A percentile compares a stretch with the other conserved stretches of the same genome.
Conservation (phyloP, 1,139 yeast species). For the Lodderomyces parapsilosis region DNA sequence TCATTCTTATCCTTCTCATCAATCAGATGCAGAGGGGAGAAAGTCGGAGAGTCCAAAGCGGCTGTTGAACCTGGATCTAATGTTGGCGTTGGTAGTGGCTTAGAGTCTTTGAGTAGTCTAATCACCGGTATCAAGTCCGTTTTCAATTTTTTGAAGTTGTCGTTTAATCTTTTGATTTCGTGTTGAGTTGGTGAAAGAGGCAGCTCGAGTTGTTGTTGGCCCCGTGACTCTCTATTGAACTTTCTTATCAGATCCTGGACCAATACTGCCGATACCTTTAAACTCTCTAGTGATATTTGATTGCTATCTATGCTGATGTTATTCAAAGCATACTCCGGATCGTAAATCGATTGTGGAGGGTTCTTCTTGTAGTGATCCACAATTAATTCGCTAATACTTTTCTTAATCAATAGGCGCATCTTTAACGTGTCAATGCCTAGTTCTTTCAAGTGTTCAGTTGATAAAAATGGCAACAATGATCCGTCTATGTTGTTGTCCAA, state of each 20-base stretch:
- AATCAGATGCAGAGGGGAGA: conserved; percentile 20
- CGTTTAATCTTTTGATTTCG: conserved; percentile 43
- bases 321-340: conserved; percentile 29
- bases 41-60: conserved; percentile 34
- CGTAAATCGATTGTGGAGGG: conserved; percentile 31
- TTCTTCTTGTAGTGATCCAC: conserved; percentile 27
- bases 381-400: conserved; percentile 46
- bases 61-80: conserved; percentile 37
- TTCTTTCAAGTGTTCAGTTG: conserved; percentile 60
- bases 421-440: conserved; percentile 47
- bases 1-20: conserved; percentile 13
- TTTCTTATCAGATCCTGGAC: conserved; percentile 40
- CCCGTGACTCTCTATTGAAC: conserved; percentile 12
- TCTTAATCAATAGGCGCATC: conserved; percentile 48
- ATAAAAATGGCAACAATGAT: conserved; percentile 55
- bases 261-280: conserved; percentile 29
- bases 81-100: conserved; percentile 60
- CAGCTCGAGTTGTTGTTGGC: conserved; percentile 9
- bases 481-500: conserved; percentile 63
- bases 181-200: conserved; percentile 25
- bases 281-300: conserved; percentile 35
- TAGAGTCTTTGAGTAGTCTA: conserved; percentile 50
- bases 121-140: conserved; percentile 55
- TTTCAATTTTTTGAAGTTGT: conserved; percentile 49
- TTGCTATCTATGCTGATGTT: conserved; percentile 33